These are phyloP conservation scores for Escovopsis weberi DNA, from an alignment of 2,329 filamentous ascomycete genomes.

Conservation along the genomic window DNA sequence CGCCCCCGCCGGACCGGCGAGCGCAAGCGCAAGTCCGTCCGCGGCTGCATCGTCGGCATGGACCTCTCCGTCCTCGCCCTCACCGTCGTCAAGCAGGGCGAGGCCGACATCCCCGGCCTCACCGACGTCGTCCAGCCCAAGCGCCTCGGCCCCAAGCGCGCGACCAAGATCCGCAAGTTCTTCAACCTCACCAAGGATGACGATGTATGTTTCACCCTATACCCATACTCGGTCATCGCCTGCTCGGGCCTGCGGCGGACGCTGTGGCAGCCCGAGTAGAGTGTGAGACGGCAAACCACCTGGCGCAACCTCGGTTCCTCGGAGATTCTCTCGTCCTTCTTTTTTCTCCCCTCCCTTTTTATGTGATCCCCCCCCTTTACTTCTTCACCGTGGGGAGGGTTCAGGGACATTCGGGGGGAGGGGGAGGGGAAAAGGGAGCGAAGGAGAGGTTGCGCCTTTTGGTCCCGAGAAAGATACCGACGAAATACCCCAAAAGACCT, in stretches of 20 bases:
- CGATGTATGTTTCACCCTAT: slow-evolving; percentile 70
- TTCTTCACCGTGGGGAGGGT: too few relatives aligned
- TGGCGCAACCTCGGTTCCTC: slow-evolving; percentile 2
- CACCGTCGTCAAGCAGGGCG: slow-evolving; percentile 95
- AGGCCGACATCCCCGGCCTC: slow-evolving; percentile 82
- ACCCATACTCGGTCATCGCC: slow-evolving; percentile 51
- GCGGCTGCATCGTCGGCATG: slow-evolving; percentile 95
- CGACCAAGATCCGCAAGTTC: slow-evolving; percentile 99
- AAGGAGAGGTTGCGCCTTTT: not conserved
- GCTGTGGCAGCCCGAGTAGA: slow-evolving; percentile 37
- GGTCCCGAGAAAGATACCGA: not conserved
- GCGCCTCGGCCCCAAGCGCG: slow-evolving; percentile 98
- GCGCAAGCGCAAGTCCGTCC: slow-evolving; percentile 98
- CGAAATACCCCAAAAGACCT: not conserved
- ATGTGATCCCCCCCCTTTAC: too few relatives aligned
- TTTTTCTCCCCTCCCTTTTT: too few relatives aligned
- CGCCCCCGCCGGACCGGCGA: slow-evolving; percentile 93
- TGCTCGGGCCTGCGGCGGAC: slow-evolving; percentile 41
- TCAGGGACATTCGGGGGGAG: too few relatives aligned
- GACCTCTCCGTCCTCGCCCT: slow-evolving; percentile 93
- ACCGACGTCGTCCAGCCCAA: slow-evolving; percentile 98
- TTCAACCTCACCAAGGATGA: slow-evolving; percentile 99
- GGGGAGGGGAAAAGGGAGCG: too few relatives aligned
- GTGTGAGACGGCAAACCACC: slow-evolving; percentile 32
- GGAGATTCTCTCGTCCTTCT: not conserved